Conservation (phyloP, 2,329 filamentous ascomycete species). For the Xylariaceae sp. region DNA sequence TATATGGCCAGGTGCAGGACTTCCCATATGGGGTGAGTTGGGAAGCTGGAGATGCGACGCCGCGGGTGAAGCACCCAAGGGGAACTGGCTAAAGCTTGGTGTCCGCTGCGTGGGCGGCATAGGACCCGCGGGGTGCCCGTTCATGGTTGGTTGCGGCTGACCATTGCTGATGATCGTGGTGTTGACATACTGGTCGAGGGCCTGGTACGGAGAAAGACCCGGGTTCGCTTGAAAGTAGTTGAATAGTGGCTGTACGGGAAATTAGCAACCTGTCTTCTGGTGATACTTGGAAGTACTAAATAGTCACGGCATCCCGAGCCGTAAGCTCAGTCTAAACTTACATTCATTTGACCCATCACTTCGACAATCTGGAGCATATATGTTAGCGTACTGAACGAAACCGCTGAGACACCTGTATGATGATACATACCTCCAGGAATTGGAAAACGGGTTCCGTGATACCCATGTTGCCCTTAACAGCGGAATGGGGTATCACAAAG, state of each 20-base stretch:
- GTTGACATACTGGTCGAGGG: constrained; percentile 55
- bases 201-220: constrained; percentile 49
- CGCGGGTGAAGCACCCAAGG: constrained; percentile 55
- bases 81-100: constrained; percentile 52
- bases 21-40: constrained; percentile 56
- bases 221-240: constrained; percentile 51
- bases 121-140: constrained; percentile 36
- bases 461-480: constrained; percentile 51
- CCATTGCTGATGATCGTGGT: constrained; percentile 38
- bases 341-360: constrained; percentile 60
- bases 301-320: neutral
- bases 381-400: constrained; percentile 2
- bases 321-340: constrained; percentile 19
- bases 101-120: constrained; percentile 46
- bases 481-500: constrained; percentile 54
- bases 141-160: constrained; percentile 35
- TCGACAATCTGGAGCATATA: constrained; percentile 49
- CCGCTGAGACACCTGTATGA: constrained; percentile 21
- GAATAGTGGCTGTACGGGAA: constrained; percentile 45
- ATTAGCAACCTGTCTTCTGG: neutral
- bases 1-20: constrained; percentile 57
- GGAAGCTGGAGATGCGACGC: constrained; percentile 55
- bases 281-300: neutral
- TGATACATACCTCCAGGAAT: constrained; percentile 55
- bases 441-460: constrained; percentile 57